phyloP scores from a whole-genome alignment of 108 stramenopile genomes.

The Heterococcus sp. region DNA sequence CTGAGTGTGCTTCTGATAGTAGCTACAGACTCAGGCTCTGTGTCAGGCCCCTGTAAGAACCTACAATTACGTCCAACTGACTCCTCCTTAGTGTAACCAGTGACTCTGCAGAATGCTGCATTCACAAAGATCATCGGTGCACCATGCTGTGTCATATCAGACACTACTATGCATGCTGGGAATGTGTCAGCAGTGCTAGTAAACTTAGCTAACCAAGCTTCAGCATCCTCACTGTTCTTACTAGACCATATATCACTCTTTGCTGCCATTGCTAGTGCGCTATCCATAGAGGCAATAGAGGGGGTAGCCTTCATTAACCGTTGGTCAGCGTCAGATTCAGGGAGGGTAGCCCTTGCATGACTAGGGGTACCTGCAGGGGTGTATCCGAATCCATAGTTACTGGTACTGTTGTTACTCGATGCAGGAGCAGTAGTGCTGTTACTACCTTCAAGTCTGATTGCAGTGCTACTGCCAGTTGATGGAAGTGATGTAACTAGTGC shows the following conservation, averaged over 20 bases:
- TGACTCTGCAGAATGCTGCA: neutral
- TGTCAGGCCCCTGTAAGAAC: slow-evolving; percentile 44
- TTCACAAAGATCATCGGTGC: neutral
- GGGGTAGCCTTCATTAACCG: neutral
- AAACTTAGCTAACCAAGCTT: neutral
- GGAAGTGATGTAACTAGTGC: too few relatives aligned
- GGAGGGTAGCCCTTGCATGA: neutral
- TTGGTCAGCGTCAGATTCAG: neutral
- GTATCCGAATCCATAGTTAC: neutral
- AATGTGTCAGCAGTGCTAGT: neutral
- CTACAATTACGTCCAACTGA: neutral
- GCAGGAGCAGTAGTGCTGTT: neutral
- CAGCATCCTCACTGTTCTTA: neutral
- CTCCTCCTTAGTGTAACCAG: neutral
- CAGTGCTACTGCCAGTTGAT: too few relatives aligned
- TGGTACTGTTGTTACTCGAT: neutral
- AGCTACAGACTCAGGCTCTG: slow-evolving; percentile 46
- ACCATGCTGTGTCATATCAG: neutral
- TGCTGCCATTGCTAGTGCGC: neutral
- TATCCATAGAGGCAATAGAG: neutral
- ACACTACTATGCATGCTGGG: neutral
- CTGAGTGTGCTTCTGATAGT: slow-evolving; percentile 80
- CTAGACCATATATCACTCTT: neutral
- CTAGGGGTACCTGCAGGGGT: neutral
- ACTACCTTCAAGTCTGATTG: too few relatives aligned